Base-by-base conservation (phyloP, 208 protist species). In the Spongospora subterranea region DNA sequence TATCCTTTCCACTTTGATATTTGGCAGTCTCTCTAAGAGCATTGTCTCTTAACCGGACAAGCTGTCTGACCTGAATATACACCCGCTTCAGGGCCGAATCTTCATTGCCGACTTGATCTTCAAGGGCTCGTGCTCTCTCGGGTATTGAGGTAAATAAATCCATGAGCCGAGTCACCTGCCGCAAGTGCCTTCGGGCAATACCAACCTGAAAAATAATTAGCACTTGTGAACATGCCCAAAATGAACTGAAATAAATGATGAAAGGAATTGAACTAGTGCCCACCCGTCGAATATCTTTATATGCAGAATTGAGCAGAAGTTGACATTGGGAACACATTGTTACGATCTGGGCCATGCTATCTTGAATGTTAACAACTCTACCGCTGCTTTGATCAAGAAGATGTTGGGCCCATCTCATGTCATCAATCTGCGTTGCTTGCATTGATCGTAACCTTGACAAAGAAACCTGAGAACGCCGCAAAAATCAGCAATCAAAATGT, bases 261-360 rank as follows among this genome's bases (percentile, higher is more conserved):
- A 24, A 60, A 60, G 50, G 24, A 60, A 29, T n/a, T n/a, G n/a
- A n/a, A n/a, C n/a, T n/a, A n/a, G n/a, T n/a, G n/a, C n/a, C n/a
- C 24, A 60, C 71, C 35, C 71, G 71, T 45, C 71, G 6, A 39
- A 82, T 82, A 35, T 82, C 40, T 20, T 35, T 82, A 82, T 82
- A 82, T 6, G 71, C 71, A 20, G n/a, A n/a, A 20, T 35, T 6
- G 17, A 82, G n/a, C 40, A 45, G n/a, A 13, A 17, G 13, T 20
- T 82, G n/a, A 20, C 17, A 40, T n/a, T 82, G 71, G 6, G 11
- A 6, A 43, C 71, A 82, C 71, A 82, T 82, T 43, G 6, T n/a
- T 43, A 82, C 71, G n/a, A 82, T 82, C 71, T 82, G 6, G 17
- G 71, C 6, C 71, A 82, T 82, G 71, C 71, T 82, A 20, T n/a